Evolutionary conservation across 2,329 filamentous ascomycete genomes (phyloP).

Genomic region (Talaromyces piceae): DNA sequence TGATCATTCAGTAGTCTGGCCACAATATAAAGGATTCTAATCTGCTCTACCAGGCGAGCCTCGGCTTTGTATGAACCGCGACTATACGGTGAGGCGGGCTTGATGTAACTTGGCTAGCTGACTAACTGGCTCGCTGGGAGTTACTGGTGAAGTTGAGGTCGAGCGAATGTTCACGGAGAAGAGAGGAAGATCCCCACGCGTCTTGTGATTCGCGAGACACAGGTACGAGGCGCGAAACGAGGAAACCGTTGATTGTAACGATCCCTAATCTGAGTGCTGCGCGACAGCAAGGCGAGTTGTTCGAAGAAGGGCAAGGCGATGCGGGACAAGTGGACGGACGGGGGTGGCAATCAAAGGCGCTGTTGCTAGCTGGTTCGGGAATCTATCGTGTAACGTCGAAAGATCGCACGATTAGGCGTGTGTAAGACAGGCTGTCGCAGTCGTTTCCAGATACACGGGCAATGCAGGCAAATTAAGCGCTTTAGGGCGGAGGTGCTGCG

Average conservation of each 20-base stretch:
- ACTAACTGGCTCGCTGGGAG: too few relatives aligned
- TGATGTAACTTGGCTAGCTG: not conserved
- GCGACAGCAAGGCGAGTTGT: not conserved
- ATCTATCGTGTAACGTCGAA: not conserved
- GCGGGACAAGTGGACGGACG: not conserved
- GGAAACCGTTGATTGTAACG: too few relatives aligned
- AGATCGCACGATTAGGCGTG: not conserved
- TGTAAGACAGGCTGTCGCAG: not conserved
- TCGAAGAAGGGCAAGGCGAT: not conserved
- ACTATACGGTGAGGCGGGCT: not conserved
- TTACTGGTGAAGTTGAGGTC: not conserved
- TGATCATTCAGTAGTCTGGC: conserved; percentile 5
- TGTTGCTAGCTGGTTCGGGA: not conserved
- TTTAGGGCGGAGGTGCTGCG: not conserved
- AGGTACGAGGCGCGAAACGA: too few relatives aligned
- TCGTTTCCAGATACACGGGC: not conserved
- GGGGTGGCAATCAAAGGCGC: not conserved
- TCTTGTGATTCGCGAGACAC: too few relatives aligned
- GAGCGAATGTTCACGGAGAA: not conserved
- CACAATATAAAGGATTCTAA: not conserved
- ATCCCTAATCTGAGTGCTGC: not conserved
- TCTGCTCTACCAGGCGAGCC: not conserved
- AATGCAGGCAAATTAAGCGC: not conserved
- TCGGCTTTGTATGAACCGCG: not conserved
- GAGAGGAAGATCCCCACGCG: too few relatives aligned